These are phyloP conservation scores for Stentor coeruleus DNA, from an alignment of 73 alveolate species.

Conservation along the genomic window DNA sequence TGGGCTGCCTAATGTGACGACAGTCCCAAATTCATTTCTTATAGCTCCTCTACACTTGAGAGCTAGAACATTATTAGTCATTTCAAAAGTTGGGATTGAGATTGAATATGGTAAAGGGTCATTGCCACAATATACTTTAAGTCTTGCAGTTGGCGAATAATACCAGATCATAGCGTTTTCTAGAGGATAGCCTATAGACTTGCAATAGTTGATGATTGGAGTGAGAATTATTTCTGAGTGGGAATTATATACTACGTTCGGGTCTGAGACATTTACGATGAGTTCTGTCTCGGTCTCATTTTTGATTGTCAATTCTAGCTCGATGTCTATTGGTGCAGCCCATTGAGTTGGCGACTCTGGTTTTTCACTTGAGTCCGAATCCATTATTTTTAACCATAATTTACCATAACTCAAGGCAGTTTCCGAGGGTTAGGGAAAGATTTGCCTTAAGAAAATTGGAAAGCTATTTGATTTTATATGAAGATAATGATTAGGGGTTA, in stretches of 20 bases:
- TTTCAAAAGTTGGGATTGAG: slow-evolving; percentile 10
- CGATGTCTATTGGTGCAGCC: not conserved
- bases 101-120: slow-evolving; percentile 50
- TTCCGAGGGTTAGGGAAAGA: too few species aligned
- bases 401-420: too few species aligned
- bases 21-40: slow-evolving; percentile 10
- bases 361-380: slow-evolving; percentile 11
- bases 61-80: not conserved
- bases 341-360: slow-evolving; percentile 5
- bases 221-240: not conserved
- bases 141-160: slow-evolving; percentile 35
- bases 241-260: not conserved
- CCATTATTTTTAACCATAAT: too few species aligned
- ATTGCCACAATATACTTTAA: slow-evolving; percentile 46
- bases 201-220: slow-evolving; percentile 29
- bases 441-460: too few species aligned
- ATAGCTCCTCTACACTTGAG: slow-evolving; percentile 15
- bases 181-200: slow-evolving; percentile 47
- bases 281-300: not conserved
- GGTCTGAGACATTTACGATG: not conserved
- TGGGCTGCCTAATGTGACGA: slow-evolving; percentile 20
- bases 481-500: too few species aligned
- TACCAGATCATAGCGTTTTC: slow-evolving; percentile 46
- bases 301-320: not conserved
- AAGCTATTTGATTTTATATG: too few species aligned